These are phyloP conservation scores for Aspergillus floridensis DNA, from an alignment of 2,329 filamentous ascomycete species.

Conservation along the genomic window DNA sequence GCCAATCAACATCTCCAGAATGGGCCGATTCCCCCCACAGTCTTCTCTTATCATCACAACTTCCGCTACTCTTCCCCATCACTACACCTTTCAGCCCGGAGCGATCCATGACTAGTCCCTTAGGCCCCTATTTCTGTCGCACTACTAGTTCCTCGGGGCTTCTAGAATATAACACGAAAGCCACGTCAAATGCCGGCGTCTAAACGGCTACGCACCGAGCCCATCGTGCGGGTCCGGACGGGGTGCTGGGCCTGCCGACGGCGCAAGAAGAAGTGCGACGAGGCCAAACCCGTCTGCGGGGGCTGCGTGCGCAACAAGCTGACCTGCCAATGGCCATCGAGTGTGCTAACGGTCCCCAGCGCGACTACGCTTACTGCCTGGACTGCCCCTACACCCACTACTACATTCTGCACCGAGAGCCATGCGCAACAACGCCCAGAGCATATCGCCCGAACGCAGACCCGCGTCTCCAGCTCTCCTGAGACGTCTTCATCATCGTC, in stretches of 20 bases:
- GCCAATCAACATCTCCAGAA: not conserved
- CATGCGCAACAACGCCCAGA: not conserved
- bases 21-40: not conserved
- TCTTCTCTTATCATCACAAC: not conserved
- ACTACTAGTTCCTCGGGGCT: not conserved
- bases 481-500: not conserved
- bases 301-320: slow-evolving; percentile 31
- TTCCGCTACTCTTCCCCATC: not conserved
- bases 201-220: slow-evolving; percentile 24
- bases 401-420: not conserved
- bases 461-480: not conserved
- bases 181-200: slow-evolving; percentile 22
- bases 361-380: slow-evolving; percentile 6
- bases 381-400: slow-evolving; percentile 7
- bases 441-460: not conserved
- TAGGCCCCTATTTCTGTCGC: not conserved
- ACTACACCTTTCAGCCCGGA: not conserved
- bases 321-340: slow-evolving; percentile 27
- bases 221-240: slow-evolving; percentile 31
- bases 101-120: not conserved
- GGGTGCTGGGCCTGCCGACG: slow-evolving; percentile 33
- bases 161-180: not conserved
- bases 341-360: slow-evolving; percentile 13
- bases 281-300: slow-evolving; percentile 34
- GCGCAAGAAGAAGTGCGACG: slow-evolving; percentile 37